These are phyloP conservation scores for Mycena rosella DNA, from an alignment of 768 basidiomycete species.

Conservation along the genomic window DNA sequence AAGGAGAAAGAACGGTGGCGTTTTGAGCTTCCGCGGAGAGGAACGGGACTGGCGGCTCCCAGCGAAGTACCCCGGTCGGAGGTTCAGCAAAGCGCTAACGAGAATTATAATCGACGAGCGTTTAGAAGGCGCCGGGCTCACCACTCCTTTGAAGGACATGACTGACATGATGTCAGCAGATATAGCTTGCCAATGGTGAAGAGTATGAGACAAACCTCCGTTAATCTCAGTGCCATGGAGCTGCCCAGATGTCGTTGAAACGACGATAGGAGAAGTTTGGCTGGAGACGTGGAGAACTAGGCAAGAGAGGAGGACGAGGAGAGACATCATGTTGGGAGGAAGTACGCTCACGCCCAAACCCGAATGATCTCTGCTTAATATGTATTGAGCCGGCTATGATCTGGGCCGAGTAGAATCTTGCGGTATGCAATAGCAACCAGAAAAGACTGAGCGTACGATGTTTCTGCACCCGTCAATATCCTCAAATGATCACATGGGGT, in stretches of 20 bases:
- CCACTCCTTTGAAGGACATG: conserved; percentile 33
- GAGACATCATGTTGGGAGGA: neutral
- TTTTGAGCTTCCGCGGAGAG: conserved; percentile 1
- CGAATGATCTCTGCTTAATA: too few relatives aligned
- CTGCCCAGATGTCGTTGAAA: conserved; percentile 15
- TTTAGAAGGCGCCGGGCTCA: neutral
- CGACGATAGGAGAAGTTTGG: conserved; percentile 1
- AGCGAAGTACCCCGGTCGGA: conserved; percentile 5
- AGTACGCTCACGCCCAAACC: too few relatives aligned
- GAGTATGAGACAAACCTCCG: neutral
- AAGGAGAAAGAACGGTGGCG: conserved; percentile 6
- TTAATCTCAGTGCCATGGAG: conserved; percentile 12
- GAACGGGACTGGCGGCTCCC: conserved; percentile 19
- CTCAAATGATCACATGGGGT: too few relatives aligned
- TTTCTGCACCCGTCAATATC: too few relatives aligned
- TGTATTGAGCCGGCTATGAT: too few relatives aligned
- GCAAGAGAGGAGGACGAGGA: neutral
- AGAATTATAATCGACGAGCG: neutral
- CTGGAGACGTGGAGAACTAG: neutral
- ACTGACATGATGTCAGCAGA: neutral
- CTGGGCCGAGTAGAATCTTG: too few relatives aligned
- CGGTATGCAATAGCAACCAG: too few relatives aligned
- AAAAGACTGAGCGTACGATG: too few relatives aligned
- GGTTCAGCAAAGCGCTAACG: conserved; percentile 19
- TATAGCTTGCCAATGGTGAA: neutral